Percentiles rank a stretch among this genome's conserved stretches.
phyloP scores from a whole-genome alignment of 2,329 filamentous ascomycete species.

The Penicillium sp. region DNA sequence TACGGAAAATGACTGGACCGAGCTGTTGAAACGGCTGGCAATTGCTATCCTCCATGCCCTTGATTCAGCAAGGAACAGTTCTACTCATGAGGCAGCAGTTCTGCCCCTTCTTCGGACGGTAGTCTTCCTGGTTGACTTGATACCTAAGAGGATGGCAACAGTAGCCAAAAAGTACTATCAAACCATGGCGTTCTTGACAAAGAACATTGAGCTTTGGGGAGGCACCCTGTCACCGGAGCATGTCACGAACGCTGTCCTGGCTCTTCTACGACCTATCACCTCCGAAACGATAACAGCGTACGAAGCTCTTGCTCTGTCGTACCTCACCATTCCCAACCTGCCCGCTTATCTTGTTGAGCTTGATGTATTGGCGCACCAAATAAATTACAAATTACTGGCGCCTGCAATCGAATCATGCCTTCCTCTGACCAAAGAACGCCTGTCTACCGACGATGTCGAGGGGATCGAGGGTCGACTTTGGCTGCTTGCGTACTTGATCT shows the following conservation, averaged over 20 bases:
- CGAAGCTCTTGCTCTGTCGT: constrained; percentile 44
- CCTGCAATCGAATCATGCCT: constrained; percentile 36
- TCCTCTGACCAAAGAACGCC: constrained; percentile 22
- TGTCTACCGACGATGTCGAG: constrained; percentile 35
- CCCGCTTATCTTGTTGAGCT: constrained; percentile 38
- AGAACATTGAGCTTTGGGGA: constrained; percentile 18
- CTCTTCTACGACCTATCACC: constrained; percentile 43
- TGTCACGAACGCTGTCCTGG: constrained; percentile 38
- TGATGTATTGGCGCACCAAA: constrained; percentile 43
- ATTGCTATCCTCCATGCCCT: constrained; percentile 36
- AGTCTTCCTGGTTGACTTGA: constrained; percentile 36
- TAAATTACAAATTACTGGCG: constrained; percentile 52
- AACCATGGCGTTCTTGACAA: constrained; percentile 38
- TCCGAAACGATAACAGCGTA: constrained; percentile 46
- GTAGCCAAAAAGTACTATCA: constrained; percentile 40
- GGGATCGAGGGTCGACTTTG: constrained; percentile 49
- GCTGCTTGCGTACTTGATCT: constrained; percentile 60
- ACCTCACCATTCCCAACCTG: constrained; percentile 47
- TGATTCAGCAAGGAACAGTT: constrained; percentile 15
- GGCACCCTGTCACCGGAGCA: constrained; percentile 25
- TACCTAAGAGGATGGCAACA: constrained; percentile 42
- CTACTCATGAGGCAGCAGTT: constrained; percentile 17
- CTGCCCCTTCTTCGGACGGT: constrained; percentile 36
- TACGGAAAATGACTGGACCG: constrained; percentile 42
- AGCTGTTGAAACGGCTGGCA: constrained; percentile 39